Conservation (phyloP, 2,329 filamentous ascomycete genomes). For the Trichoderma guizhouense region DNA sequence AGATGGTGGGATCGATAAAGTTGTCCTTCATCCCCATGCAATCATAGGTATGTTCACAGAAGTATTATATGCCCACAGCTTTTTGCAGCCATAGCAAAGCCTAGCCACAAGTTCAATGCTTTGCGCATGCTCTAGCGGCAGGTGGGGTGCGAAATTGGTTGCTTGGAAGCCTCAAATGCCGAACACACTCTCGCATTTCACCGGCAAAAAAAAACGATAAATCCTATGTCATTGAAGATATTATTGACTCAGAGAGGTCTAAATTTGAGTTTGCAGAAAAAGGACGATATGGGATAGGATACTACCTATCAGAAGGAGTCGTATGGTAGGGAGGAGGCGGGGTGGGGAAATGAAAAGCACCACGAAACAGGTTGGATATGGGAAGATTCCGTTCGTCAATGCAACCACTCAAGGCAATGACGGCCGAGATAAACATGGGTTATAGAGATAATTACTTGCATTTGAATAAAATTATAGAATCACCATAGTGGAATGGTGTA, state of each 20-base stretch:
- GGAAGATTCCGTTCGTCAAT: not conserved
- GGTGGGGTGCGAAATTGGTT: not conserved
- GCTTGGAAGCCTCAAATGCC: not conserved
- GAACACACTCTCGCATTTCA: not conserved
- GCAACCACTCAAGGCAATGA: not conserved
- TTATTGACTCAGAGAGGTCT: not conserved
- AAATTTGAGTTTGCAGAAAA: not conserved
- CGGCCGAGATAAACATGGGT: not conserved
- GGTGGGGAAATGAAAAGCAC: not conserved
- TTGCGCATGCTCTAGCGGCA: not conserved
- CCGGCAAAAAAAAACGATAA: not conserved
- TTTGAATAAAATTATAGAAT: not conserved
- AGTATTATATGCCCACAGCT: conserved; percentile 18
- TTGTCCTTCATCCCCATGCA: not conserved
- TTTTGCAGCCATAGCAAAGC: conserved; percentile 21
- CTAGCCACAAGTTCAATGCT: not conserved
- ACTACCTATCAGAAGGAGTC: not conserved
- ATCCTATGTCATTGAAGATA: not conserved
- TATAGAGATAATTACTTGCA: not conserved
- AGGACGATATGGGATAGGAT: not conserved
- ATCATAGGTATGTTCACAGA: not conserved
- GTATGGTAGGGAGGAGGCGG: not conserved
- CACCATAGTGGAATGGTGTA: not conserved
- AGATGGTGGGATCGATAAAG: not conserved
- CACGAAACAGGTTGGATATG: not conserved